Percentiles rank a stretch among this genome's conserved stretches.
phyloP scores from a whole-genome alignment of 2,329 filamentous ascomycete genomes.

The Aaosphaeria pasadenensis region DNA sequence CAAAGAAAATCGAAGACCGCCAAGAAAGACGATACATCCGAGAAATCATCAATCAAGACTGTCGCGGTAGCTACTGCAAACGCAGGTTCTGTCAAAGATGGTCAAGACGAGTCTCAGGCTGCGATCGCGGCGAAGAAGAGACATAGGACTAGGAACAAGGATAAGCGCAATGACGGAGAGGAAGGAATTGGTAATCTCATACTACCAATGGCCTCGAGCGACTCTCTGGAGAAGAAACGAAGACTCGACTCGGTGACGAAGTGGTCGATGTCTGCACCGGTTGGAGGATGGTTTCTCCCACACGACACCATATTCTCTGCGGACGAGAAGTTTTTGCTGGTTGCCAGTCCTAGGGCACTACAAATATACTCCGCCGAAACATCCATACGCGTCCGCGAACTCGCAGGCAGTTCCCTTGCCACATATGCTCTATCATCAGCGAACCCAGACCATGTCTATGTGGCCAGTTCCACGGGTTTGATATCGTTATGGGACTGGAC shows the following conservation, averaged over 20 bases:
- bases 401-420: slow-evolving; percentile 50
- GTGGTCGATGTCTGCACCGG: slow-evolving; percentile 43
- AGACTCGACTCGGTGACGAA: slow-evolving; percentile 13
- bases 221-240: background rate
- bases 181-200: background rate
- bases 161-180: background rate
- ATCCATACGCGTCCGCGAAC: slow-evolving; percentile 74
- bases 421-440: slow-evolving; percentile 51
- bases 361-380: slow-evolving; percentile 79
- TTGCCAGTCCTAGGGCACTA: slow-evolving; percentile 71
- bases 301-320: slow-evolving; percentile 56
- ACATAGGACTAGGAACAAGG: background rate
- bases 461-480: slow-evolving; percentile 50
- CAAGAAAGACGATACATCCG: no score
- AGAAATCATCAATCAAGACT: no score
- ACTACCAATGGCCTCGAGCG: no score
- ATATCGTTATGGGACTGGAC: slow-evolving; percentile 60
- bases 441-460: slow-evolving; percentile 52
- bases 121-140: no score
- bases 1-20: background rate
- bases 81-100: no score
- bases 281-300: slow-evolving; percentile 55
- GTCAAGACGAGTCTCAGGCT: no score
- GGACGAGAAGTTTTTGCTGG: slow-evolving; percentile 64
- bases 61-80: no score